Base-by-base conservation (phyloP, 352 stramenopile genomes). In the Pythium dissimile region DNA sequence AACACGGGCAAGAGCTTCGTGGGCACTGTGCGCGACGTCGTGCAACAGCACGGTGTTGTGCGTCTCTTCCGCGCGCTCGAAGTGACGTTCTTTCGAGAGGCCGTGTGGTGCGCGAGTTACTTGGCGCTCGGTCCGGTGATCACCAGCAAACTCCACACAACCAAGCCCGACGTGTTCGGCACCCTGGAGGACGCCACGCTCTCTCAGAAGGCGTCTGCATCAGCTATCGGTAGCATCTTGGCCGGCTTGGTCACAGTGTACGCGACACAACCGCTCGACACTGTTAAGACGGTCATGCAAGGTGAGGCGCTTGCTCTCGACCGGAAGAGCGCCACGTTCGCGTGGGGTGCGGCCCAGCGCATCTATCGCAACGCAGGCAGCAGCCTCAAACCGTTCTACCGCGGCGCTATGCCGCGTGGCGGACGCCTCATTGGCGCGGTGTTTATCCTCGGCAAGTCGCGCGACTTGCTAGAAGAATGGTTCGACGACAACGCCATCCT, bases 251-350 rank as follows among this genome's bases (percentile, higher is more conserved):
- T 90, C 24, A 90, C 84, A 1, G 82, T 94, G 15, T 75, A 74
- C 48, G 80, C 62, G 28, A 94, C 81, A 44, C 84, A 94, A 66
- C 84, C 84, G 7, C 65, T 94, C 12, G 84, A 94, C 52, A 94
- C 83, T 12, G 55, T 94, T 51, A 94, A 94, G 72, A 94, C 84
- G 0, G 80, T 94, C 23, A 88, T 92, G 74, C 84, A 94, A 55
- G 84, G 84, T 28, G 80, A 94, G 49, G 80, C 81, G 15, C 67
- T 91, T 60, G 41, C 49, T 26, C 46, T 87, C 13, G 45, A 59
- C 21, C 62, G 74, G 2, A 54, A 66, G 27, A 66, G 65, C 12
- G 59, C 74, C 1, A 64, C 73, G 12, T 80, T 64, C 32, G 69
- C 79, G n/a, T 54, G 80, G 37, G 67, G 71, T 24, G 72, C 73